Evolutionary conservation across 768 basidiomycete species (phyloP).

Genomic region (Daedaleopsis nitida): DNA sequence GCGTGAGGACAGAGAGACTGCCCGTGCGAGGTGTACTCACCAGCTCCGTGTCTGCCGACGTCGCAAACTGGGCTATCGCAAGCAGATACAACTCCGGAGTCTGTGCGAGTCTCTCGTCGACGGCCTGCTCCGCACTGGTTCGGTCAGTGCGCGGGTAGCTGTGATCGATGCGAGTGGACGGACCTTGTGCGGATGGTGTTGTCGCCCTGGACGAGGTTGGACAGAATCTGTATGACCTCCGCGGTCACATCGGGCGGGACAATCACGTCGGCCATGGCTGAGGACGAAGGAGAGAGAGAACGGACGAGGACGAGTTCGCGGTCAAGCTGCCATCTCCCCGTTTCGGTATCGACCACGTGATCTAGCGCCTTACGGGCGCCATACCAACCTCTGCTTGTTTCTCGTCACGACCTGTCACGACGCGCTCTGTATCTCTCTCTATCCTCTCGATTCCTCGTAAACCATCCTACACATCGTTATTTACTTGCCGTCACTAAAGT

Average conservation of each 20-base stretch:
- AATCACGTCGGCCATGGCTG: constrained; percentile 23
- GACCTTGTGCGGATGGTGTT: constrained; percentile 76
- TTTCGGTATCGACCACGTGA: too few species aligned
- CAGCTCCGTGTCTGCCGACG: constrained; percentile 76
- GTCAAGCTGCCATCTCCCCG: background rate
- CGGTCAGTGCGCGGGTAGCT: background rate
- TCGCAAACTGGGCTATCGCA: constrained; percentile 78
- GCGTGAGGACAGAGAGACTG: background rate
- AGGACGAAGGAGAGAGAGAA: background rate
- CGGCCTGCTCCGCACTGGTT: constrained; percentile 72
- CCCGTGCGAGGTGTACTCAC: constrained; percentile 54
- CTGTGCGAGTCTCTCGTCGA: constrained; percentile 77
- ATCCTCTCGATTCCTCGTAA: too few species aligned
- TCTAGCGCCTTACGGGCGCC: too few species aligned
- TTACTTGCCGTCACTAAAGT: too few species aligned
- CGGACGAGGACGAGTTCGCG: too few species aligned
- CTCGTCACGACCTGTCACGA: too few species aligned
- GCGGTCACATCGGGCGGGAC: constrained; percentile 67
- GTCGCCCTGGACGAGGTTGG: constrained; percentile 82
- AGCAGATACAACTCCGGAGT: constrained; percentile 81
- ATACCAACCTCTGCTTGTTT: too few species aligned
- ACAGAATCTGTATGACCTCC: constrained; percentile 82
- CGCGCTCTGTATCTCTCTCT: too few species aligned
- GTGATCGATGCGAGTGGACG: background rate
- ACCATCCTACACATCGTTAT: too few species aligned